Percentiles rank a stretch among this genome's conserved stretches.
These are phyloP conservation scores for Cladorrhinum samala DNA, from an alignment of 495 filamentous ascomycete genomes.

Conservation along the genomic window DNA sequence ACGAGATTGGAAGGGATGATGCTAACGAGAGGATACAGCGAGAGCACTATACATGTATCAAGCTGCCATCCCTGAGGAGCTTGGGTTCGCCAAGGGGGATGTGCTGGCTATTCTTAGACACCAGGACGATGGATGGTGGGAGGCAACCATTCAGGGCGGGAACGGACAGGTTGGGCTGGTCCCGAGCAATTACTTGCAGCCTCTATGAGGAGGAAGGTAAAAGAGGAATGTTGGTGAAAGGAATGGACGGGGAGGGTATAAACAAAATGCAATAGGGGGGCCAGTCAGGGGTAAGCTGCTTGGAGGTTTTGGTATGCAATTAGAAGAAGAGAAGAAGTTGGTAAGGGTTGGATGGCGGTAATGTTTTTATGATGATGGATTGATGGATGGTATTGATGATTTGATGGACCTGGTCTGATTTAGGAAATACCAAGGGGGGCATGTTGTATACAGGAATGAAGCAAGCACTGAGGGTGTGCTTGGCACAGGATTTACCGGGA, in stretches of 20 bases:
- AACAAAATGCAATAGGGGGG: not conserved
- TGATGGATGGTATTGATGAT: not conserved
- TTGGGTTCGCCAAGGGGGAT: slow-evolving; percentile 91
- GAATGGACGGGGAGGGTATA: not conserved
- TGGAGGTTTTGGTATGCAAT: not conserved
- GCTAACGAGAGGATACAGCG: slow-evolving; percentile 46
- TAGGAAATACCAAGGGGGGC: not conserved
- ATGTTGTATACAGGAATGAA: not conserved
- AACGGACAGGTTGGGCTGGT: slow-evolving; percentile 76
- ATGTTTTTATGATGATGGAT: too few species aligned
- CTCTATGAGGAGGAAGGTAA: slow-evolving; percentile 39
- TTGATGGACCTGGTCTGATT: not conserved
- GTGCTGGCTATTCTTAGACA: slow-evolving; percentile 79
- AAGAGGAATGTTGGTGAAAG: not conserved
- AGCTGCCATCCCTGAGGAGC: slow-evolving; percentile 89
- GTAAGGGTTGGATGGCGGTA: not conserved
- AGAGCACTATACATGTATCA: slow-evolving; percentile 91
- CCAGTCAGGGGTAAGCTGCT: not conserved
- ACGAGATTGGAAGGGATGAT: not conserved
- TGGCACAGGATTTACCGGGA: not conserved
- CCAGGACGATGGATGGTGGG: slow-evolving; percentile 99
- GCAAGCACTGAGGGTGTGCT: not conserved
- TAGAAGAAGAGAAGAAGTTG: not conserved
- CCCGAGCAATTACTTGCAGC: slow-evolving; percentile 93
- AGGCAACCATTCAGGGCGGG: slow-evolving; percentile 80